phyloP scores from a whole-genome alignment of 345 rosid species.

The Salix caprea region DNA sequence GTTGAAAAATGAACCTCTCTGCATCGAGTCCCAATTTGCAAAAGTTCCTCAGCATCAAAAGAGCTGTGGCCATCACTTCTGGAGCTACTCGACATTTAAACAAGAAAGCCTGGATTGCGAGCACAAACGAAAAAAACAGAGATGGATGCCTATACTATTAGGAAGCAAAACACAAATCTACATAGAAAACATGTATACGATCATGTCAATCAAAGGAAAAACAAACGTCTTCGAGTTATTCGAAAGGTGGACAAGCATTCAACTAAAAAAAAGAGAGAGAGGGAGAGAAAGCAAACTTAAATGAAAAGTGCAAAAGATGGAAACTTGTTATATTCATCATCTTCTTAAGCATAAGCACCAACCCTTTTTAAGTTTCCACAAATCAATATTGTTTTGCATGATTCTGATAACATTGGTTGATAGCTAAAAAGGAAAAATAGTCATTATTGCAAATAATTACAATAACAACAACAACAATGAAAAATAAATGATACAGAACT shows the following conservation, averaged over 20 bases:
- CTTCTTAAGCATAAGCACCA: neutral
- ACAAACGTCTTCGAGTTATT: neutral
- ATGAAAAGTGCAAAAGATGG: neutral
- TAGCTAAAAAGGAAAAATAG: neutral
- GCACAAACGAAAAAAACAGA: neutral
- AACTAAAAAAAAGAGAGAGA: neutral
- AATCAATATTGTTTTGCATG: neutral
- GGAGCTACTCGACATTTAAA: constrained; percentile 44
- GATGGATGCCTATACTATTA: neutral
- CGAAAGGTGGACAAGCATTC: neutral
- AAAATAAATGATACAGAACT: neutral
- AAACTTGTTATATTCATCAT: neutral
- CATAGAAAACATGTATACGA: neutral
- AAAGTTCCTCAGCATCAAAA: constrained; percentile 49
- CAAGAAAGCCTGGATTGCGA: neutral
- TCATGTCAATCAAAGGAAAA: neutral
- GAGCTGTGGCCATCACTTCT: constrained; percentile 34
- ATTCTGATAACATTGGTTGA: neutral
- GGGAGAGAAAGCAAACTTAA: neutral
- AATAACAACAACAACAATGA: neutral
- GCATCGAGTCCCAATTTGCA: constrained; percentile 50
- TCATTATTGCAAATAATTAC: neutral
- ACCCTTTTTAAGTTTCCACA: neutral
- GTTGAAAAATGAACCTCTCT: constrained; percentile 30
- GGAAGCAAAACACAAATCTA: neutral